Conservation (phyloP, 2,329 filamentous ascomycete genomes). For the Rhinocladiella mackenziei region DNA sequence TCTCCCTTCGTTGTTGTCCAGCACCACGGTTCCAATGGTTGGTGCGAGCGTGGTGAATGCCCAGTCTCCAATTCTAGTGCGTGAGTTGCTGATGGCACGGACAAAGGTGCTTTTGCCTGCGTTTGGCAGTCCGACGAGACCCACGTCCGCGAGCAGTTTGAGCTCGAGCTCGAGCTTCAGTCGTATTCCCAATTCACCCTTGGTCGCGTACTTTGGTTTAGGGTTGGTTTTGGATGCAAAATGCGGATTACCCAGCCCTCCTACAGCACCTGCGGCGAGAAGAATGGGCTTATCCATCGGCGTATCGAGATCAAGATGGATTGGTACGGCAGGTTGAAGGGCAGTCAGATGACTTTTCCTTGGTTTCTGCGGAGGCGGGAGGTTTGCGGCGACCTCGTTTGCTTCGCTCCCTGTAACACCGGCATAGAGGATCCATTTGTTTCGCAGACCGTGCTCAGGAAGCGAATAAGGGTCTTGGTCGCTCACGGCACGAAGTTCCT, state of each 20-base stretch:
- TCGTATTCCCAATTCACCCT: slow-evolving; percentile 72
- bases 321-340: slow-evolving; percentile 67
- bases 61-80: slow-evolving; percentile 87
- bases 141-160: slow-evolving; percentile 91
- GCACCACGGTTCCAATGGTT: slow-evolving; percentile 90
- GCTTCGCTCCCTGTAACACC: slow-evolving; percentile 48
- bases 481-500: slow-evolving; percentile 32
- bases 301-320: slow-evolving; percentile 67
- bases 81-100: slow-evolving; percentile 79
- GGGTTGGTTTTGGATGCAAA: slow-evolving; percentile 73
- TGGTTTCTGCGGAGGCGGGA: slow-evolving; percentile 44
- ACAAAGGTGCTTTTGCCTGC: slow-evolving; percentile 93
- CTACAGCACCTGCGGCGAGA: slow-evolving; percentile 80
- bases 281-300: slow-evolving; percentile 81
- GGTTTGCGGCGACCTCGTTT: slow-evolving; percentile 13
- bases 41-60: slow-evolving; percentile 94
- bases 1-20: slow-evolving; percentile 79
- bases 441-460: slow-evolving; percentile 35
- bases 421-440: slow-evolving; percentile 85
- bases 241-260: slow-evolving; percentile 89
- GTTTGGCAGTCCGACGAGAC: slow-evolving; percentile 90
- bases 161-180: slow-evolving; percentile 83
- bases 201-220: slow-evolving; percentile 82
- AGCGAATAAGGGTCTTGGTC: slow-evolving; percentile 42
- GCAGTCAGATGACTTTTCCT: slow-evolving; percentile 56